phyloP scores from a whole-genome alignment of 2,329 filamentous ascomycete species.

The Colletotrichum salicis region DNA sequence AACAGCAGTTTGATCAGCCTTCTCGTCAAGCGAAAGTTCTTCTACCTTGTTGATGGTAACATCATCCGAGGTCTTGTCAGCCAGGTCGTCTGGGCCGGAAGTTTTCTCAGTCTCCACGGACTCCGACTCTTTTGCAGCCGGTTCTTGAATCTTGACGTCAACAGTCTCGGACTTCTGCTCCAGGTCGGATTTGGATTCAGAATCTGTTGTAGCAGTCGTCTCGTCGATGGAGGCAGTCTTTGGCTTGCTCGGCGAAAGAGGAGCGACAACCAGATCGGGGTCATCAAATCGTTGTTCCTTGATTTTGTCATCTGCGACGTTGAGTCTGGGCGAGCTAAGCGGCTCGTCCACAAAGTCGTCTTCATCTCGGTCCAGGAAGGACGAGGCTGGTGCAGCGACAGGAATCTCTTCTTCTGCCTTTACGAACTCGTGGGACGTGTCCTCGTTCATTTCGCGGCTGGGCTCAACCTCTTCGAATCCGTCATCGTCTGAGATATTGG shows the following conservation, averaged over 20 bases:
- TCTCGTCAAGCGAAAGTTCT: slow-evolving; percentile 31
- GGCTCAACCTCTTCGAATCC: slow-evolving; percentile 90
- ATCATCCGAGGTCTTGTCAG: slow-evolving; percentile 12
- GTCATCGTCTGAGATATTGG: slow-evolving; percentile 87
- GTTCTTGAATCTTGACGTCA: slow-evolving; percentile 22
- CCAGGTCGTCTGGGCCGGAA: background rate
- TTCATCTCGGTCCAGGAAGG: slow-evolving; percentile 64
- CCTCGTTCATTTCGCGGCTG: slow-evolving; percentile 76
- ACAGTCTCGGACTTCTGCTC: slow-evolving; percentile 26
- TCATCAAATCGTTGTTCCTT: slow-evolving; percentile 65
- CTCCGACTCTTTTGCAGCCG: slow-evolving; percentile 17
- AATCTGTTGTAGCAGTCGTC: slow-evolving; percentile 30
- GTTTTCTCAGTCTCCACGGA: background rate
- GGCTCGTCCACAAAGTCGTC: slow-evolving; percentile 84
- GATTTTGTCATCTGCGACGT: slow-evolving; percentile 67
- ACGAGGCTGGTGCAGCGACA: slow-evolving; percentile 36
- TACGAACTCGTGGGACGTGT: slow-evolving; percentile 75
- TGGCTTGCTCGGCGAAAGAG: slow-evolving; percentile 63
- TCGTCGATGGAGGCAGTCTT: slow-evolving; percentile 39
- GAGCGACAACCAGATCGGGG: slow-evolving; percentile 65
- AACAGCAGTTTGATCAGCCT: slow-evolving; percentile 1
- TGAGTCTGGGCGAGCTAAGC: slow-evolving; percentile 73
- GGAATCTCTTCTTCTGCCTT: slow-evolving; percentile 66
- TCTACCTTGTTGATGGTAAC: slow-evolving; percentile 23
- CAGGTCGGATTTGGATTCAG: slow-evolving; percentile 20